A percentile compares a stretch with the other conserved stretches of the same genome.
phyloP scores from a whole-genome alignment of 176 grass and related monocot species.

The Hordeum marinum region DNA sequence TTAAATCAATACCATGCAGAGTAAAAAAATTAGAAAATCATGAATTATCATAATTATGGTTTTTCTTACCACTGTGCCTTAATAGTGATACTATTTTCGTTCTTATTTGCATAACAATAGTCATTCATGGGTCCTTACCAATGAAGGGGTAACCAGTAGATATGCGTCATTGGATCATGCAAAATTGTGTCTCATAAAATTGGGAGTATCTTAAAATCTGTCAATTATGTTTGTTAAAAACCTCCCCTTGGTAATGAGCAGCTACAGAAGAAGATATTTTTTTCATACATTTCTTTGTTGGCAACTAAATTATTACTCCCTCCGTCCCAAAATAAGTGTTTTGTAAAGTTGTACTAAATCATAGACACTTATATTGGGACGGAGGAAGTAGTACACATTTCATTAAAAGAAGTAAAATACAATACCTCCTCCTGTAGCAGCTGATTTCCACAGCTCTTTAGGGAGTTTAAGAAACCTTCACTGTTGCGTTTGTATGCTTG shows the following conservation, averaged over 20 bases:
- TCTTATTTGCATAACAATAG: neutral
- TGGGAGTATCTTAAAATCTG: neutral
- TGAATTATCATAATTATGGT: neutral
- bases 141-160: neutral
- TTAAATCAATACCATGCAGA: neutral
- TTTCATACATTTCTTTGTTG: neutral
- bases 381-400: neutral
- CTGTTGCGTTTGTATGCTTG: slow-evolving; percentile 60
- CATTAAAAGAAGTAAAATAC: neutral
- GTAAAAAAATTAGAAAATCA: neutral
- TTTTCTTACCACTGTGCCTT: neutral
- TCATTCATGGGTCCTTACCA: neutral
- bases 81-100: neutral
- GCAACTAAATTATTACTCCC: neutral
- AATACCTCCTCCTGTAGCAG: slow-evolving; percentile 75
- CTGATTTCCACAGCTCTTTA: slow-evolving; percentile 38
- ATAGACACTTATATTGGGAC: too few relatives aligned
- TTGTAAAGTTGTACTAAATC: too few relatives aligned
- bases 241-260: neutral
- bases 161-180: neutral
- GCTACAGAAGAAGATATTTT: neutral
- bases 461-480: slow-evolving; percentile 63
- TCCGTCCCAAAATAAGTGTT: too few relatives aligned
- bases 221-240: neutral
- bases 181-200: neutral